These are phyloP conservation scores for Colletotrichum higginsianum DNA, from an alignment of 2,329 filamentous ascomycete species.

Conservation along the genomic window DNA sequence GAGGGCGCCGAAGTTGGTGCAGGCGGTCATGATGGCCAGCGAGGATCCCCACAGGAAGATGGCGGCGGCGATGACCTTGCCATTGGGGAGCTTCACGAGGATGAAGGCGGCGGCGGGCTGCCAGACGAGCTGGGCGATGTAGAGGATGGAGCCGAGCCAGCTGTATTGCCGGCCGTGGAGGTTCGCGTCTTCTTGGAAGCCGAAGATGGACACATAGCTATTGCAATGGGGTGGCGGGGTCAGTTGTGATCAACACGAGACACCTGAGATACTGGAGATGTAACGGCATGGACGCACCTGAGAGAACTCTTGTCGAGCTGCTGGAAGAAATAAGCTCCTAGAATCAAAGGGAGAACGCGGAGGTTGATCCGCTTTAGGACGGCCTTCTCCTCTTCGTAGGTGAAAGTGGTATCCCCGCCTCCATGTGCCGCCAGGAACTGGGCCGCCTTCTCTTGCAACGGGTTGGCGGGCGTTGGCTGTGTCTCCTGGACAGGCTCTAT, in stretches of 20 bases:
- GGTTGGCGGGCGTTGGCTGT: not conserved
- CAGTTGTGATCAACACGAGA: not conserved
- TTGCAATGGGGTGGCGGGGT: not conserved
- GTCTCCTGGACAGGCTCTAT: constrained; percentile 20
- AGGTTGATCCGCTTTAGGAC: constrained; percentile 64
- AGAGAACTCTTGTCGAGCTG: constrained; percentile 67
- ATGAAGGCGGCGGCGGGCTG: constrained; percentile 46
- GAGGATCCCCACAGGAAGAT: constrained; percentile 47
- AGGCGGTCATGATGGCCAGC: constrained; percentile 63
- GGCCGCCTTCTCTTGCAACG: constrained; percentile 58
- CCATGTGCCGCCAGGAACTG: constrained; percentile 60
- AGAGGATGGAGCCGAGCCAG: constrained; percentile 69
- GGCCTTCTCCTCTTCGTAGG: constrained; percentile 64
- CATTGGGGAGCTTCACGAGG: constrained; percentile 47
- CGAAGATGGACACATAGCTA: constrained; percentile 74
- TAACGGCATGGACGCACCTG: constrained; percentile 50
- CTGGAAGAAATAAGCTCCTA: constrained; percentile 72
- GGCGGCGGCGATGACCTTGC: constrained; percentile 45
- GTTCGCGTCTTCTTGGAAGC: constrained; percentile 67
- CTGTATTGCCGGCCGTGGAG: constrained; percentile 69
- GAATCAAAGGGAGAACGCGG: constrained; percentile 64
- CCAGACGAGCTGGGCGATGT: constrained; percentile 51
- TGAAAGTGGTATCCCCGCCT: constrained; percentile 56
- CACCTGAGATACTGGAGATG: not conserved
- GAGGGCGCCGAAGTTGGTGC: constrained; percentile 62